Conservation (phyloP, 495 filamentous ascomycete genomes). For the Penicillium egyptiacum region DNA sequence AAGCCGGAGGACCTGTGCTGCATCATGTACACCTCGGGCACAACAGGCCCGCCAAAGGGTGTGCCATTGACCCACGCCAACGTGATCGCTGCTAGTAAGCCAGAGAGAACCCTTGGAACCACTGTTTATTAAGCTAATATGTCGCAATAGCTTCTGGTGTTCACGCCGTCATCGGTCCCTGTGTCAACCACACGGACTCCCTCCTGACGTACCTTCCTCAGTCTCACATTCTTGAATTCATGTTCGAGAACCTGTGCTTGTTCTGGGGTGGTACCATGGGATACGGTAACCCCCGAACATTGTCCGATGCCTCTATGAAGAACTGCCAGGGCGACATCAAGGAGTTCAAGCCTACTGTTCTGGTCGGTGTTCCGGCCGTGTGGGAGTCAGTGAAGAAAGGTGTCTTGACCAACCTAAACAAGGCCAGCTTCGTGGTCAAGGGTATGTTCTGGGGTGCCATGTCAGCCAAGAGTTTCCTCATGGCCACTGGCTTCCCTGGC, state of each 20-base stretch:
- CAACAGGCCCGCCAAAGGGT: constrained; percentile 95
- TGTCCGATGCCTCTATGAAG: constrained; percentile 85
- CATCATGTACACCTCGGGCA: constrained; percentile 99
- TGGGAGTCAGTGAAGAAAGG: constrained; percentile 99
- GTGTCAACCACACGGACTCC: constrained; percentile 81
- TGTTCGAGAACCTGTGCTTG: constrained; percentile 90
- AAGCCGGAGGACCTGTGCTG: constrained; percentile 86
- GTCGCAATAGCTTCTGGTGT: constrained; percentile 74
- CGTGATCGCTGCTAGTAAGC: constrained; percentile 82
- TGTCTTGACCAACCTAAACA: constrained; percentile 81
- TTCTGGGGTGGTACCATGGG: constrained; percentile 98
- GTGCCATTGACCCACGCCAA: constrained; percentile 87
- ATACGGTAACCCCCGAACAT: constrained; percentile 90
- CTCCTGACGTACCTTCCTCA: constrained; percentile 90
- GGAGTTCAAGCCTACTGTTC: constrained; percentile 86
- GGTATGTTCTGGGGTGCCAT: constrained; percentile 93
- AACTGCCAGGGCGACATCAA: constrained; percentile 96
- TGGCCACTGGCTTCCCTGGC: constrained; percentile 75
- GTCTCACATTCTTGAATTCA: constrained; percentile 95
- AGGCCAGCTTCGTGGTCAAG: constrained; percentile 67
- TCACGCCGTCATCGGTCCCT: constrained; percentile 77
- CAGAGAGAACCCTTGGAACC: neutral
- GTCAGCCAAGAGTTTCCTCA: constrained; percentile 76
- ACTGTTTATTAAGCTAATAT: constrained; percentile 5
- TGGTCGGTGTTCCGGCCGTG: constrained; percentile 94